A percentile compares a stretch with the other conserved stretches of the same genome.
These are phyloP conservation scores for Eucalyptus curtisii DNA, from an alignment of 345 rosid species.

Conservation along the genomic window DNA sequence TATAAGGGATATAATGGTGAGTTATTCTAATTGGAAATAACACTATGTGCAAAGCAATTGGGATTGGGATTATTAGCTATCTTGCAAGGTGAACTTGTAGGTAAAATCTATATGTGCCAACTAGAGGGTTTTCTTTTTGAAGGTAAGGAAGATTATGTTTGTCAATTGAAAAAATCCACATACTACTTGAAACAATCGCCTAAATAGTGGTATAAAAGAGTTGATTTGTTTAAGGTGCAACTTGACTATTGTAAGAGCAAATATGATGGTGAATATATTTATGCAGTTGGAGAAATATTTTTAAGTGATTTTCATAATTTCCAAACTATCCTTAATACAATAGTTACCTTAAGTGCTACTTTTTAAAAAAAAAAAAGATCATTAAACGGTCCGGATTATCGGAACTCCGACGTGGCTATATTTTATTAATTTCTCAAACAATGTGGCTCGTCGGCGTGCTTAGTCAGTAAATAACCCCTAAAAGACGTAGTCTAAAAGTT, in stretches of 20 bases:
- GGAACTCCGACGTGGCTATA: no score
- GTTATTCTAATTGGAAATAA: background rate
- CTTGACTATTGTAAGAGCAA: background rate
- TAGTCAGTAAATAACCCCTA: no score
- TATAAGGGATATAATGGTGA: background rate
- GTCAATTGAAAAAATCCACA: no score
- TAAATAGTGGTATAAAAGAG: background rate
- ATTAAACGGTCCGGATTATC: no score
- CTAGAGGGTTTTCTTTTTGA: background rate
- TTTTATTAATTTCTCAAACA: no score
- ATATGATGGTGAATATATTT: background rate
- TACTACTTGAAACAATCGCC: background rate
- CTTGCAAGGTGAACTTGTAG: background rate
- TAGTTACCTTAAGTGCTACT: no score
- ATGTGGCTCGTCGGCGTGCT: accelerated
- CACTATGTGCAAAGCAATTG: background rate
- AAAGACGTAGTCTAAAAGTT: no score
- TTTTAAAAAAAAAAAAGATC: no score
- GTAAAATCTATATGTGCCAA: background rate
- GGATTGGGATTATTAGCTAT: background rate
- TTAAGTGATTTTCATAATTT: no score
- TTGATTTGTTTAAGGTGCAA: background rate
- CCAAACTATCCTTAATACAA: no score
- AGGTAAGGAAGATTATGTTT: background rate
- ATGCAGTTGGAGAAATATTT: background rate